These are phyloP conservation scores for Pseudocercospora fijiensis DNA, from an alignment of 2,329 filamentous ascomycete species.

Conservation along the genomic window DNA sequence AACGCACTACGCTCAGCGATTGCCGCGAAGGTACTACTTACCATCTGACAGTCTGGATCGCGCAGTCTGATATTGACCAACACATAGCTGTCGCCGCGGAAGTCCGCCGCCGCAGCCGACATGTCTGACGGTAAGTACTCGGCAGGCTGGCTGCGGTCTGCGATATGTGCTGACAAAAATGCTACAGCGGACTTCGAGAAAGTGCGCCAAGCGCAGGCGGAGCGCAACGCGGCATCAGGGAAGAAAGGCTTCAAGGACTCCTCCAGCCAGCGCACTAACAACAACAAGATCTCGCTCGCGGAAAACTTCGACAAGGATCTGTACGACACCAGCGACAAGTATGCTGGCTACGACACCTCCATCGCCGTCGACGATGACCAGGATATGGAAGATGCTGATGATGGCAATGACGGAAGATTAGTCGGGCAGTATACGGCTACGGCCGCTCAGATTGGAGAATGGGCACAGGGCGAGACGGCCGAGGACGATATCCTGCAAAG, in stretches of 20 bases:
- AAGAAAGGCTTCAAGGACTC: conserved; percentile 82
- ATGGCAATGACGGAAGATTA: conserved; percentile 64
- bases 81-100: conserved; percentile 10
- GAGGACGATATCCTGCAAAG: conserved; percentile 88
- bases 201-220: conserved; percentile 83
- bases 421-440: conserved; percentile 96
- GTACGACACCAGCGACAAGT: conserved; percentile 75
- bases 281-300: conserved; percentile 80
- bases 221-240: conserved; percentile 73
- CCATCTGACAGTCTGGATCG: neutral
- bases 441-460: conserved; percentile 88
- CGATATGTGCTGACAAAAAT: neutral
- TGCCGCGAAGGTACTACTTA: conserved; percentile 19
- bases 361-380: conserved; percentile 76
- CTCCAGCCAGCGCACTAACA: conserved; percentile 73
- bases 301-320: conserved; percentile 85
- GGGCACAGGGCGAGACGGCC: conserved; percentile 81
- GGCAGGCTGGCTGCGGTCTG: neutral
- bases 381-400: conserved; percentile 72
- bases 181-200: conserved; percentile 73
- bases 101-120: conserved; percentile 20
- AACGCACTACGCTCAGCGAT: neutral
- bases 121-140: conserved; percentile 25
- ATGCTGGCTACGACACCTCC: conserved; percentile 84
- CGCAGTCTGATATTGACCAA: conserved; percentile 13